Percentiles rank a stretch among this genome's conserved stretches.
phyloP scores from a whole-genome alignment of 345 rosid species.

The Hevea brasiliensis region DNA sequence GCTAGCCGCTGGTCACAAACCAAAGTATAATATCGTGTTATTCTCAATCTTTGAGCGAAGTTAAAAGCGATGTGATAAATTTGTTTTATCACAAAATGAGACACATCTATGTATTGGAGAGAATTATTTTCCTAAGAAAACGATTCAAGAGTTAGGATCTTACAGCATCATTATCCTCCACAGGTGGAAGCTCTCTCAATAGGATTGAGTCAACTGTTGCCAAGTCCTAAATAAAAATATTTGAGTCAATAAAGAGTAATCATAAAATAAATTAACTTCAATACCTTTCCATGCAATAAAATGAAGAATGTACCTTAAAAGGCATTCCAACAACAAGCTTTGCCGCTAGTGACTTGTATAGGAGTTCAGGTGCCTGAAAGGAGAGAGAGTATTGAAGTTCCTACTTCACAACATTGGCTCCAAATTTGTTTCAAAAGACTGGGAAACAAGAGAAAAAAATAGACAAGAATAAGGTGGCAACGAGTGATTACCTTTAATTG shows the following conservation, averaged over 20 bases:
- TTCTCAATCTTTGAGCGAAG: conserved; percentile 16
- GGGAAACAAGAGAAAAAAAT: not conserved
- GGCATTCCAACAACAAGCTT: conserved; percentile 97
- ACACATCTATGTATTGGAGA: not conserved
- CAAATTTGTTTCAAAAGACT: too few relatives aligned
- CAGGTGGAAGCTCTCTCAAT: conserved; percentile 81
- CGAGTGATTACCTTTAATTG: conserved; percentile 62
- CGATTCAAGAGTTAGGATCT: conserved; percentile 32
- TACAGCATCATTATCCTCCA: conserved; percentile 82
- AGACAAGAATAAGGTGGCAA: conserved; percentile 5
- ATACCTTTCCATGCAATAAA: conserved; percentile 9
- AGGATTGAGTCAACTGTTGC: conserved; percentile 93
- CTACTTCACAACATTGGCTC: not conserved
- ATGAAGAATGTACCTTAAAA: conserved; percentile 64
- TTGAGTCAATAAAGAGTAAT: conserved; percentile 20
- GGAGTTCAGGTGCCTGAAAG: conserved; percentile 73
- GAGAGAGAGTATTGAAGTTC: not conserved
- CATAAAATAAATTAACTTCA: not conserved
- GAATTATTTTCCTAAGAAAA: not conserved
- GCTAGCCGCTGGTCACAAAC: conserved; percentile 67
- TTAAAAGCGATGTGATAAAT: not conserved
- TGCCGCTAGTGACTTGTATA: conserved; percentile 87
- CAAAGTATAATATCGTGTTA: conserved; percentile 20
- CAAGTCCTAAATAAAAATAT: conserved; percentile 59
- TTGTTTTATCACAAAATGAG: conserved; percentile 2